Base-by-base conservation (phyloP, 225 moss, liverwort and hornwort species). In the Asterella californica region DNA sequence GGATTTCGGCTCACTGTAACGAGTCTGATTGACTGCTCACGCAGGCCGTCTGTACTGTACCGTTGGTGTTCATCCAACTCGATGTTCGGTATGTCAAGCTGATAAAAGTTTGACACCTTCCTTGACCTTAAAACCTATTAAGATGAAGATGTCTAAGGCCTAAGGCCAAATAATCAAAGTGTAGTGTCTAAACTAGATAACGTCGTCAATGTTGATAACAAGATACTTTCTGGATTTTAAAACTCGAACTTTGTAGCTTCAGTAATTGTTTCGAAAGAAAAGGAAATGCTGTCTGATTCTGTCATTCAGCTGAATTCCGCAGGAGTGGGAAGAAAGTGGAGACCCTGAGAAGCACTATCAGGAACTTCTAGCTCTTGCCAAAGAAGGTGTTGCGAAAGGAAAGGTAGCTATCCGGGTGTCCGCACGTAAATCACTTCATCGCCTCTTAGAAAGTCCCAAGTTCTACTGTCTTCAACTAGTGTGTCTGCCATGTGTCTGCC, bases 11-110 rank as follows among this genome's bases (percentile, higher is more conserved):
- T n/a, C 74, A 52, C 53, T 27, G 50, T 74, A 60, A 38, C 14
- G 36, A 47, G 69, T 80, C 18, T 70, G 38, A 42, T 70, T 21
- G 18, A 64, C 79, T 17, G 47, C 24, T 71, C 38, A 72, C 81
- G 85, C 88, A 95, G 93, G 92, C 70, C 94, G 97, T 73, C 84
- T 97, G 49, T 97, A 89, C 74, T 97, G 94, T 79, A 97, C 97
- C 11, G 90, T 94, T 74, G 97, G 97, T 75, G 97, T 97, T 76
- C 97, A 97, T 79, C 97, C 97, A 53, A 97, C 97, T 59, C 87
- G 97, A 87, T 97, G 92, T 83, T 86, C 63, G 93, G 95, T 95
- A 75, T 79, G 78, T 70, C 79, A 37, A 67, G 1, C 2, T 67
- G 30, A 2, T 57, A 22, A 21, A 65, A 33, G 1, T 65, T 2